Conservation (phyloP, 208 protist genomes). For the Trypanosoma avium region DNA sequence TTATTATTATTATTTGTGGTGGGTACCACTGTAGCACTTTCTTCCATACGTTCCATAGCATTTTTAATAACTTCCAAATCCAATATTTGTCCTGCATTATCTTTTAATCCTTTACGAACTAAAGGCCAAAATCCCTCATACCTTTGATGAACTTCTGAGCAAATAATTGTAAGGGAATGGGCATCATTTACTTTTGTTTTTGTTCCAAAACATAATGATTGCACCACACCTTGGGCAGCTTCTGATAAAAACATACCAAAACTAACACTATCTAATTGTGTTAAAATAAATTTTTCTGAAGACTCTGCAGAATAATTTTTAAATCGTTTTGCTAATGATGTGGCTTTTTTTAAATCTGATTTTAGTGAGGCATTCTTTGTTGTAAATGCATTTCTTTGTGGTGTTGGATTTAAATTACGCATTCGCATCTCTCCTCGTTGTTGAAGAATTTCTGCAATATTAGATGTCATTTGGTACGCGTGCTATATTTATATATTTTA, state of each 20-base stretch:
- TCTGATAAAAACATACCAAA: constrained; percentile 35
- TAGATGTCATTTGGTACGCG: background rate
- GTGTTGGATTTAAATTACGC: constrained; percentile 14
- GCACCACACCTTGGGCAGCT: constrained; percentile 26
- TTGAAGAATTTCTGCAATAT: background rate
- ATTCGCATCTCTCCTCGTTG: constrained; percentile 11
- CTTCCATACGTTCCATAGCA: constrained; percentile 13
- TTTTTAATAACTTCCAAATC: constrained; percentile 7
- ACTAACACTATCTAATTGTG: constrained; percentile 17
- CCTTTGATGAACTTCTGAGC: constrained; percentile 31
- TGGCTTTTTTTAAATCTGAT: constrained; percentile 34
- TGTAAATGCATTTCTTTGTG: constrained; percentile 14
- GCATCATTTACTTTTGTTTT: constrained; percentile 24
- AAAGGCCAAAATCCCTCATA: constrained; percentile 30
- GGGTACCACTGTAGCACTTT: background rate
- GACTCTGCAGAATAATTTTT: constrained; percentile 26
- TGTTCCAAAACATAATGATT: constrained; percentile 22
- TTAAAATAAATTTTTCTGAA: constrained; percentile 25
- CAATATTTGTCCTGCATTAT: constrained; percentile 8
- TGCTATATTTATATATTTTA: too few relatives aligned
- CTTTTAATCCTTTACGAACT: constrained; percentile 15
- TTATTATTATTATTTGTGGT: background rate
- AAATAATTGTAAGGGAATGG: constrained; percentile 21
- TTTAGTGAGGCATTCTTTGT: constrained; percentile 9
- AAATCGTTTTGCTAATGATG: constrained; percentile 26